Percentiles rank a stretch among this genome's conserved stretches.
phyloP scores from a whole-genome alignment of 2,329 filamentous ascomycete species.

The Cercospora beticola region DNA sequence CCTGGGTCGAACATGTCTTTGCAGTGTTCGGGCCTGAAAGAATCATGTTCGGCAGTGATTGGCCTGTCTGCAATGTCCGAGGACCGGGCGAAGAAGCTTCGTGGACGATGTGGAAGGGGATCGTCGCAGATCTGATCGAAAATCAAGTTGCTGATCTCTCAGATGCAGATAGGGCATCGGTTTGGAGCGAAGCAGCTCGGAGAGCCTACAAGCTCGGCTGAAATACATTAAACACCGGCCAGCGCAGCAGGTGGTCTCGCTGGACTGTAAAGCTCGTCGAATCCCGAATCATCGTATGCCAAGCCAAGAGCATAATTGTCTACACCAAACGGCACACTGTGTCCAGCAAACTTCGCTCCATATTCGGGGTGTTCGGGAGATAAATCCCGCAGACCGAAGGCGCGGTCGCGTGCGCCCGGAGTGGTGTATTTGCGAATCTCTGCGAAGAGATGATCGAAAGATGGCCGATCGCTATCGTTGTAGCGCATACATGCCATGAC shows the following conservation, averaged over 20 bases:
- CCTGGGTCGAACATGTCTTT: constrained; percentile 72
- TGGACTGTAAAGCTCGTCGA: not conserved
- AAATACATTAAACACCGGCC: not conserved
- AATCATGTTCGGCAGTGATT: constrained; percentile 90
- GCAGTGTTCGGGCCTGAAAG: constrained; percentile 68
- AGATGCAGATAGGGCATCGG: constrained; percentile 60
- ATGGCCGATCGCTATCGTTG: constrained; percentile 4
- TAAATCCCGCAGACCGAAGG: not conserved
- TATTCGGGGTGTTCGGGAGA: not conserved
- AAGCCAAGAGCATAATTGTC: constrained; percentile 3
- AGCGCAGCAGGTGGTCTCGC: not conserved
- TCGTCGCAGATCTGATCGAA: constrained; percentile 66
- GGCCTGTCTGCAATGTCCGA: constrained; percentile 82
- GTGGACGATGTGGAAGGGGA: constrained; percentile 72
- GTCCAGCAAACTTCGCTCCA: not conserved
- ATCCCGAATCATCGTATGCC: not conserved
- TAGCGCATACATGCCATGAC: constrained; percentile 11
- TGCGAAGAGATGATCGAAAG: constrained; percentile 11
- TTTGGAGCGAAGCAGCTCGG: constrained; percentile 72
- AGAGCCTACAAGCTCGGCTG: constrained; percentile 61
- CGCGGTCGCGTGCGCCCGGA: not conserved
- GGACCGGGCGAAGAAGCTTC: constrained; percentile 57
- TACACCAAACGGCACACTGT: not conserved
- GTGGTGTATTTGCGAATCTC: constrained; percentile 1
- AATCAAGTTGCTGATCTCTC: constrained; percentile 46